Base-by-base conservation (phyloP, 2,329 filamentous ascomycete species). In the Colletotrichum salicis region DNA sequence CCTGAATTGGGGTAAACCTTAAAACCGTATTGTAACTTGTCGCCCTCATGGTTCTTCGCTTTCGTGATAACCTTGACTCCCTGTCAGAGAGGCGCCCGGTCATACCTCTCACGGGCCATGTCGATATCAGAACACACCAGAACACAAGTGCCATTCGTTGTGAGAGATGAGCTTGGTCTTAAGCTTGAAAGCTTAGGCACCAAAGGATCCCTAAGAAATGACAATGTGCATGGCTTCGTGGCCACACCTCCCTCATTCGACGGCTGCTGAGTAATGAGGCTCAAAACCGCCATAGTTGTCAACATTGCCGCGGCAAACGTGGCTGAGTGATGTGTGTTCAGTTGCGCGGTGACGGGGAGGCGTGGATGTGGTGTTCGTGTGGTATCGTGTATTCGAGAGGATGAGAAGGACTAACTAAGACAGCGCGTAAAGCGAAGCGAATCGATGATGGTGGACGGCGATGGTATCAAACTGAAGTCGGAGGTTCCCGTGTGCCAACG, bases 381-480 rank as follows among this genome's bases (percentile, higher is more conserved):
- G 56, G 70, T 71, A 68, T 70, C 70, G 66, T 48, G 41, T 65
- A 70, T 72, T 72, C 70, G 66, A 72, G 27, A 45, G 48, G 66
- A 37, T n/a, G 27, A 35, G 19, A 56, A 29, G 13, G 51, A 70
- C 66, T 72, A 72, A 61, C 29, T 72, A 70, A 71, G 19, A 70
- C 51, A 60, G 31, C 45, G 54, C 31, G 41, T 62, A 15, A 48
- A 48, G 67, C 57, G 59, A 67, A 64, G 59, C 31, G 58, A 60
- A 57, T 62, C 62, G 66, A 52, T 63, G 61, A 73, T 41, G 62
- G 57, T 59, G 51, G 54, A 70, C 61, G 67, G 45, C 52, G 31
- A 54, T 64, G 72, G 72, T 73, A 74, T 74, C 70, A 63, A 70
- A 70, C 67, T 71, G 65, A 59, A 64, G 69, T 64, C 65, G 65